A percentile compares a stretch with the other conserved stretches of the same genome.
phyloP scores from a whole-genome alignment of 495 filamentous ascomycete species.

The Pyrenula aspistea region DNA sequence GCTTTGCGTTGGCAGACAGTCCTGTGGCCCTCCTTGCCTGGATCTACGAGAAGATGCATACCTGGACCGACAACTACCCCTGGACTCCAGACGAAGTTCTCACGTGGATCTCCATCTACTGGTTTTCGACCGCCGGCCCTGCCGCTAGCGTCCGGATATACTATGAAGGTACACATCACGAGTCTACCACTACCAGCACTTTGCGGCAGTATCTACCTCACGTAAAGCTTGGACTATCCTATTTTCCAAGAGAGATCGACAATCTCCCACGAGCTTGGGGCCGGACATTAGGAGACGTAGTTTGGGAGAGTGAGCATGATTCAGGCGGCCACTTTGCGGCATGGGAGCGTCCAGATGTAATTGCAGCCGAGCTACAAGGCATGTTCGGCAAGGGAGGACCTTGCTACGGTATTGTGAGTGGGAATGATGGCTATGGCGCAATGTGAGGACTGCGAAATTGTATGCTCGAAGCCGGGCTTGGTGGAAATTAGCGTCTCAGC shows the following conservation, averaged over 20 bases:
- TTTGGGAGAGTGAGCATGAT: constrained; percentile 29
- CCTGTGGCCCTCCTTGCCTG: constrained; percentile 40
- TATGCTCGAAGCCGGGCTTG: no score
- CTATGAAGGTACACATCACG: constrained; percentile 26
- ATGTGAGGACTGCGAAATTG: no score
- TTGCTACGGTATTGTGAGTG: constrained; percentile 19
- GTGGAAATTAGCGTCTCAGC: no score
- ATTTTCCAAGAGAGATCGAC: constrained; percentile 31
- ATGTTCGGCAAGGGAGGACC: constrained; percentile 41
- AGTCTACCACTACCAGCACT: constrained; percentile 2
- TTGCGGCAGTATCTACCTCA: constrained; percentile 6
- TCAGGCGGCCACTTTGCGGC: constrained; percentile 54
- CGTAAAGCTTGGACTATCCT: constrained; percentile 29
- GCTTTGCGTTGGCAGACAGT: constrained; percentile 36
- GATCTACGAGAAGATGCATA: constrained; percentile 43
- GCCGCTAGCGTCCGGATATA: constrained; percentile 37
- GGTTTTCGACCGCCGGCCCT: constrained; percentile 37
- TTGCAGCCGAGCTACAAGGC: constrained; percentile 39
- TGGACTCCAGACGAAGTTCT: constrained; percentile 45
- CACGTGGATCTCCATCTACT: constrained; percentile 42
- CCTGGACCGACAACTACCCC: constrained; percentile 34
- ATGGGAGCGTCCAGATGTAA: constrained; percentile 40
- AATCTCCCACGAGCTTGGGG: constrained; percentile 29
- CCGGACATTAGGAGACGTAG: constrained; percentile 25
- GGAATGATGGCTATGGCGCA: constrained; percentile 18